Evolutionary conservation across 148 eudicot genomes (phyloP).

Genomic region (Selenicereus undatus): DNA sequence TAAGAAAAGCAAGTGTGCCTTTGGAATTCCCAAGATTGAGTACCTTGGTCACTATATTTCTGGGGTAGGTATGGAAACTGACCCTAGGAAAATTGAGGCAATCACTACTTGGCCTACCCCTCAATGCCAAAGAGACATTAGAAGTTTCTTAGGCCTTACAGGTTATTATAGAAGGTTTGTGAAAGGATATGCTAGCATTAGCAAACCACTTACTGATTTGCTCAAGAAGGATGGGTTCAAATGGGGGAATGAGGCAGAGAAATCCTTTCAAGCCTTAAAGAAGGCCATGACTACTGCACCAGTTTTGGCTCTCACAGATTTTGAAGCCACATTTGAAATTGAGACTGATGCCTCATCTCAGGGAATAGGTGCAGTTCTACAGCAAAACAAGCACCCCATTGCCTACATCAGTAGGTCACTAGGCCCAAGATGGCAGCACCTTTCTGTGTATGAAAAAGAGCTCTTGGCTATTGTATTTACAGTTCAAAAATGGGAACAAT

Average conservation of each 20-base stretch:
- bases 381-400: background rate
- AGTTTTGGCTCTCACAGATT: background rate
- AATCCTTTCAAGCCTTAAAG: background rate
- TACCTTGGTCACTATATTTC: no score
- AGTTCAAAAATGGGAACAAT: background rate
- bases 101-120: background rate
- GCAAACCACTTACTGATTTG: background rate
- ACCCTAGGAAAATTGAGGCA: background rate
- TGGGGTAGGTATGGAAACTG: background rate
- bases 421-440: background rate
- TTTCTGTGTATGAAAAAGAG: background rate
- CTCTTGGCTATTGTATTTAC: background rate
- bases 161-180: slow-evolving; percentile 3
- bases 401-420: background rate
- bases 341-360: background rate
- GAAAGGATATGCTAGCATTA: background rate
- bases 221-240: background rate
- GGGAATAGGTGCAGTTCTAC: background rate
- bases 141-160: background rate
- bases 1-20: background rate
- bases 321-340: background rate
- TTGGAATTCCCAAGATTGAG: background rate
- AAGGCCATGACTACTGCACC: background rate
- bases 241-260: background rate
- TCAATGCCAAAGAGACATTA: background rate